Evolutionary conservation across 2,329 filamentous ascomycete species (phyloP), one percentile per base, ranked within the genome.

Genomic region (Diplodia scrobiculata): DNA sequence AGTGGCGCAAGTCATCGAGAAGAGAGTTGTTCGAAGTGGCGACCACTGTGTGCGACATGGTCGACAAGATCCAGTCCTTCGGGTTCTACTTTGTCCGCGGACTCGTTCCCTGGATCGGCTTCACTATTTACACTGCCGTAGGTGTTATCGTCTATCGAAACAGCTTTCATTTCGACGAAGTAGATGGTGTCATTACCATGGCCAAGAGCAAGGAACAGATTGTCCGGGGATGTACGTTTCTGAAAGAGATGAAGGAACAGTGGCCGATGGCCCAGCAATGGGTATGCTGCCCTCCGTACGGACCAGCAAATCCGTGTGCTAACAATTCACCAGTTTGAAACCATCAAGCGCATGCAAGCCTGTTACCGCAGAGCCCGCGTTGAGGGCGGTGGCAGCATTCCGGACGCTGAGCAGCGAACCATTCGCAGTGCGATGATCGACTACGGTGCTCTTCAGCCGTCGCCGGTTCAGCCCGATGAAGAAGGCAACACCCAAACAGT

Each of bases 261-360:
- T 79, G 77, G 77, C 77, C 77, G 0, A 79, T 79, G 77, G 75
- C 76, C 7, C 74, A 74, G 29, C 77, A 76, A 62, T 79, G 77
- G 76, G 76, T 76, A 63, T 32, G 17, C 29, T 11, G 2, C 17
- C 41, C 19, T 45, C 9, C 41, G 41, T 45, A 19, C n/a, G 7
- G 41, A 5, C 7, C 41, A 13, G 1, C 4, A 19, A 4, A 5
- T 19, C 21, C 6, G 19, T 45, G 7, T 53, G 6, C 34, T 54
- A 19, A 66, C 29, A 38, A 14, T 2, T 14, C 2, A 11, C 3
- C 32, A 78, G 76, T 78, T 76, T 36, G 76, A 79, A 48, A 79
- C 77, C 1, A 78, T 79, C 69, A 78, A 78, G 65, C 76, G 76
- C 67, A 79, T 79, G 77, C 77, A 78, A 54, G 76, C 73, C 0